Evolutionary conservation across 768 basidiomycete species (phyloP), one percentile per base, ranked within the genome.

Genomic region (Butyriboletus loyo): DNA sequence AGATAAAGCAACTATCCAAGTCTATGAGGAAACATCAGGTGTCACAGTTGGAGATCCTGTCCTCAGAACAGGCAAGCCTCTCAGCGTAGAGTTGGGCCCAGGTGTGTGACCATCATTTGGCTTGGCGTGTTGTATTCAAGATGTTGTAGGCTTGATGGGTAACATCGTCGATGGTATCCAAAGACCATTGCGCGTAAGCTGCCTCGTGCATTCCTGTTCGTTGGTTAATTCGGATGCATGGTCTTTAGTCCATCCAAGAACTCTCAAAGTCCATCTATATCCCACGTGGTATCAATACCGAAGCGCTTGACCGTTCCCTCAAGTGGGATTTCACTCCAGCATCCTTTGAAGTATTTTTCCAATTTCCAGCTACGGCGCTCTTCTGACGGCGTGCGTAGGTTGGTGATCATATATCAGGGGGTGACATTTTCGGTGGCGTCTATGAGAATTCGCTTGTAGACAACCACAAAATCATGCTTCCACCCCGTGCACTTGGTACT

Each of bases 1-100:
- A 56, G 97, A 99, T 75, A 96, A 97, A 75, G 91, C 91, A 38
- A 98, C 97, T 13, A 98, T 99, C 55, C 97, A 99, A 72, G 97
- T 99, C 10, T 98, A 99, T 66, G 97, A 99, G 72, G 97, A 99
- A 77, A 98, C 96, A 7, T 97, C 96, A 38, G 97, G 97, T 49
- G 97, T 99, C 37, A 98, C 96, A 7, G 95, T 98, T 47, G 97
- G 97, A 27, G 97, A 99, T 75, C 97, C 97, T 43, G 97, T 99
- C 17, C 74, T 99, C 66, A 82, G 96, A 50, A 99, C 97, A 27
- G 97, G 96, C 41, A 99, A 99, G 71, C 97, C 97, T 28, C 82
- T 99, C 50, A 93, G 91, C 69, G 97, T 98, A 53, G 97, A 99
- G 71, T 81, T 99, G 36, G 97, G 97, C 31, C 97, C 97, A 65